Percentiles rank a stretch among this genome's conserved stretches.
Evolutionary conservation across 768 basidiomycete species (phyloP).

Genomic region (Dictyophora rubrovolvata): DNA sequence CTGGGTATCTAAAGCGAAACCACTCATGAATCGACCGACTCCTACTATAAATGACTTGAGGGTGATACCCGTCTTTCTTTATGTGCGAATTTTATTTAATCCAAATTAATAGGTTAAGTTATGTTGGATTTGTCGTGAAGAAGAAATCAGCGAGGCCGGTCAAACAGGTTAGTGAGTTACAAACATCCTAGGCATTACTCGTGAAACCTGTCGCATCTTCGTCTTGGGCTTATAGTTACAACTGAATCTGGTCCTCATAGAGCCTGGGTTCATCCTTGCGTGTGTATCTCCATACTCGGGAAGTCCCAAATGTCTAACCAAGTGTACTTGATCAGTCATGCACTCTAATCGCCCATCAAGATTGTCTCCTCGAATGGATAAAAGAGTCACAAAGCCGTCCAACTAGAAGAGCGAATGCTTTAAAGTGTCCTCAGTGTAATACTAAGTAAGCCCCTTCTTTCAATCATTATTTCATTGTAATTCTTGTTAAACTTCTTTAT

Average conservation of each 20-base stretch:
- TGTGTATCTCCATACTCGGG: constrained; percentile 8
- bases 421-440: constrained; percentile 75
- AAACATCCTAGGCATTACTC: background rate
- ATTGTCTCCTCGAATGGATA: constrained; percentile 74
- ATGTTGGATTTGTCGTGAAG: constrained; percentile 75
- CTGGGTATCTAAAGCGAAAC: too few relatives aligned
- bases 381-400: constrained; percentile 52
- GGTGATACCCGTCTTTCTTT: constrained; percentile 11
- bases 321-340: constrained; percentile 26
- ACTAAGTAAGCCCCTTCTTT: constrained; percentile 32
- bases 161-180: background rate
- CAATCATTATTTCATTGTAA: background rate
- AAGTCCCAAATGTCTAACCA: background rate
- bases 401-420: constrained; percentile 44
- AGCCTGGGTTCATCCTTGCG: constrained; percentile 72
- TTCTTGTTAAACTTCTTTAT: background rate
- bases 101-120: constrained; percentile 43
- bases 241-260: constrained; percentile 39
- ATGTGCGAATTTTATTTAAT: background rate
- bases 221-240: constrained; percentile 17
- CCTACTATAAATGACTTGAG: constrained; percentile 27
- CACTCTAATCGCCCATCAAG: constrained; percentile 71
- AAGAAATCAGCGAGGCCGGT: constrained; percentile 44
- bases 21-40: background rate
- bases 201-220: too few relatives aligned